phyloP scores from a whole-genome alignment of 108 stramenopile species.

The Nitzschia palea region DNA sequence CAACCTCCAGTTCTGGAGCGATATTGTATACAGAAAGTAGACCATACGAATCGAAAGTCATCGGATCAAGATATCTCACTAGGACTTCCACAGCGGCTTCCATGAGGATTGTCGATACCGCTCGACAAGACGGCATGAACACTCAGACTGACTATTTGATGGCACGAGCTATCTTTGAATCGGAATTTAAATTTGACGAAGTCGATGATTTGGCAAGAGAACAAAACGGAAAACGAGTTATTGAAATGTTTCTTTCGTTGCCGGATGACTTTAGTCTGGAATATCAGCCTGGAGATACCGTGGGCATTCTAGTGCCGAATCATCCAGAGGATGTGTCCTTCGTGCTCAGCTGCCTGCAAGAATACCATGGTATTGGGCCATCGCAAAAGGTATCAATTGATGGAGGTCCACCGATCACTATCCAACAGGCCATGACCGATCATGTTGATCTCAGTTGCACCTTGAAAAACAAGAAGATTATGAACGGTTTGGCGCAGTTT shows the following conservation, averaged over 20 bases:
- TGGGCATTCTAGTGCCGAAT: constrained; percentile 84
- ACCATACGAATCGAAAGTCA: constrained; percentile 67
- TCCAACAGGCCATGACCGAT: constrained; percentile 58
- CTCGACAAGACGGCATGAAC: neutral
- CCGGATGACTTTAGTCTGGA: constrained; percentile 81
- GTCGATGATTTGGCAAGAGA: constrained; percentile 17
- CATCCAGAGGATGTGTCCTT: constrained; percentile 47
- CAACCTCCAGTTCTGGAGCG: constrained; percentile 42
- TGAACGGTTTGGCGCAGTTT: constrained; percentile 61
- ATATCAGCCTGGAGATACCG: constrained; percentile 90
- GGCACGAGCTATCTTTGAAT: constrained; percentile 48
- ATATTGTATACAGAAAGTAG: constrained; percentile 43
- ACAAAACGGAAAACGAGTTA: constrained; percentile 83
- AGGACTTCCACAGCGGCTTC: constrained; percentile 61
- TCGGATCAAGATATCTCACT: constrained; percentile 78
- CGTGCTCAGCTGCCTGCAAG: constrained; percentile 54
- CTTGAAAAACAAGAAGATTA: constrained; percentile 63
- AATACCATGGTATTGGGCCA: constrained; percentile 55
- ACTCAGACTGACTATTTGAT: constrained; percentile 26
- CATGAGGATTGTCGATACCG: constrained; percentile 9
- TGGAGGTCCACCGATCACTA: constrained; percentile 45
- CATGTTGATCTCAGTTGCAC: constrained; percentile 73
- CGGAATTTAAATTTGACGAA: constrained; percentile 46
- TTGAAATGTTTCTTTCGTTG: constrained; percentile 73
- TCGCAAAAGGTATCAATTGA: constrained; percentile 68